Evolutionary conservation across 148 eudicot genomes (phyloP), one percentile per base, ranked within the genome.

Genomic region (Arbutus unedo): DNA sequence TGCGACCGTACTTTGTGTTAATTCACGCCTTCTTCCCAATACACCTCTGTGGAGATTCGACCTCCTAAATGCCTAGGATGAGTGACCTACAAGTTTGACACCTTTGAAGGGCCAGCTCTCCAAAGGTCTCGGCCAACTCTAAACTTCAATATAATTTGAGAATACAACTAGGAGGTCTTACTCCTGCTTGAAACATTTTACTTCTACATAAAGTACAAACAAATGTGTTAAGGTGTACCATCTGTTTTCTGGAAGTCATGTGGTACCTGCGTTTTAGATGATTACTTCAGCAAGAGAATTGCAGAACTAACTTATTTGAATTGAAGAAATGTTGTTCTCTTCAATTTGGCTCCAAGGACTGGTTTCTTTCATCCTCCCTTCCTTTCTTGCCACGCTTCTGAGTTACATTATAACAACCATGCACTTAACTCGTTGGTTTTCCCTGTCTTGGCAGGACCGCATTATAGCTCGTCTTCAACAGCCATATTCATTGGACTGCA

Each of bases 381-480:
- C 38, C 38, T 31, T 31, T 31, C 38, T 31, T 31, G 38, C 38
- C 38, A 31, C 38, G 1, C 38, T 31, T 31, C 38, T 1, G 38
- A 31, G 38, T 31, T 23, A 3, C 47, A 3, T 60, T 50, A 56
- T 74, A 74, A 64, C 19, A 10, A 50, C 44, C 48, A 41, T n/a
- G 14, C 54, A 23, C 41, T 44, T 41, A 19, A 14, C 74, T 74
- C 48, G 25, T 48, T 0, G 53, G 4, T 49, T 15, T 50, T 80
- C 0, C 57, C 47, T 77, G 31, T 66, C 74, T 59, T 83, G 82
- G 73, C 89, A 96, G 99, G 99, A 96, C 85, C 92, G 99, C 23
- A 96, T 96, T 43, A 94, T 96, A 85, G 99, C 99, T 83, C 99
- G 99, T 62, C 99, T 96, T 85, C 99, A 96, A 81, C 99, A 96